Evolutionary conservation across 1,284 basidiomycete genomes (phyloP).

Genomic region (Hemileia vastatrix): DNA sequence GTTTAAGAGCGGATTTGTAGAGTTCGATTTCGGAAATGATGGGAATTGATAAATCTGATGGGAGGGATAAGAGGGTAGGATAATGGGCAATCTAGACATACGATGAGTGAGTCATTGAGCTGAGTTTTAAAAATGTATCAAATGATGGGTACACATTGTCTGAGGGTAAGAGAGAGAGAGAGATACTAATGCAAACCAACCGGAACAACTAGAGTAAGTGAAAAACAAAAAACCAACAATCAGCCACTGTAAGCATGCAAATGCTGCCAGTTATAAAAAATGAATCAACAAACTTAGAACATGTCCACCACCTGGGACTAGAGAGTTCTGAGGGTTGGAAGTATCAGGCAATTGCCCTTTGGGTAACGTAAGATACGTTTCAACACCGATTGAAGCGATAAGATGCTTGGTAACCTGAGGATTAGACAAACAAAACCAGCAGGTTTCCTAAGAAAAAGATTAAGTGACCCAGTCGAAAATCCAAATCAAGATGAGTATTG

Average conservation of each 20-base stretch:
- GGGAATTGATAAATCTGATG: constrained; percentile 61
- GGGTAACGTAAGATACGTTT: constrained; percentile 83
- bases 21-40: constrained; percentile 69
- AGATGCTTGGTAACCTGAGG: constrained; percentile 83
- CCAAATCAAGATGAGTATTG: neutral
- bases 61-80: constrained; percentile 58
- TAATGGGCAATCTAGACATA: constrained; percentile 49
- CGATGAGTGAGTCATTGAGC: neutral
- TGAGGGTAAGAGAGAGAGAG: neutral
- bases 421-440: constrained; percentile 94
- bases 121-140: neutral
- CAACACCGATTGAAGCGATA: constrained; percentile 79
- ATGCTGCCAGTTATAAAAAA: constrained; percentile 61
- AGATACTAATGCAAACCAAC: neutral
- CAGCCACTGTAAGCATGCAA: constrained; percentile 32
- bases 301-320: constrained; percentile 84
- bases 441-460: constrained; percentile 41
- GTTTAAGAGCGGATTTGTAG: constrained; percentile 66
- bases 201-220: neutral
- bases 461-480: neutral
- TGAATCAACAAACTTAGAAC: constrained; percentile 52
- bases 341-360: constrained; percentile 86
- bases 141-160: neutral
- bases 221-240: neutral
- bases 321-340: constrained; percentile 32